These are phyloP conservation scores for Raphanus raphanistrum DNA, from an alignment of 345 rosid genomes.

Conservation along the genomic window DNA sequence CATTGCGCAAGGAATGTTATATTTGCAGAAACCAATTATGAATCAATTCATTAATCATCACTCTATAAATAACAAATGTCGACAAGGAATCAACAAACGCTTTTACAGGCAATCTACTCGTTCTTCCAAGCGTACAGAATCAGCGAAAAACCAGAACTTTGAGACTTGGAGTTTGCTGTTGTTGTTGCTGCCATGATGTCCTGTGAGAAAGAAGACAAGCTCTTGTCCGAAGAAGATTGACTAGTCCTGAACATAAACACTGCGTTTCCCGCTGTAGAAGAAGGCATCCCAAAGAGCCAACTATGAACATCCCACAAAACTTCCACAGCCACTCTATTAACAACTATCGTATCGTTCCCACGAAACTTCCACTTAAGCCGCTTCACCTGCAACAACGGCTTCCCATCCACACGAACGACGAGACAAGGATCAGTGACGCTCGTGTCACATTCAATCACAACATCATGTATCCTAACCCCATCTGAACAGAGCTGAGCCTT, in stretches of 20 bases:
- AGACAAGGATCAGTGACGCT: slow-evolving; percentile 69
- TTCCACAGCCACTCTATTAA: slow-evolving; percentile 81
- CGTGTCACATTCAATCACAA: slow-evolving; percentile 78
- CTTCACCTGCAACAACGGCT: slow-evolving; percentile 75
- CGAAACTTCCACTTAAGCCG: slow-evolving; percentile 92
- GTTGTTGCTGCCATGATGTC: slow-evolving; percentile 25
- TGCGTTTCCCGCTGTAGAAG: slow-evolving; percentile 61
- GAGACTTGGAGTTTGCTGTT: slow-evolving; percentile 53
- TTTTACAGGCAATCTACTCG: slow-evolving; percentile 43
- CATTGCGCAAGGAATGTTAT: neutral
- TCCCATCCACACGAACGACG: slow-evolving; percentile 71
- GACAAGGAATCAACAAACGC: slow-evolving; percentile 37
- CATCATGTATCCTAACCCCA: slow-evolving; percentile 63
- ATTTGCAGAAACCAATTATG: slow-evolving; percentile 17
- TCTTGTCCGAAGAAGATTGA: slow-evolving; percentile 48
- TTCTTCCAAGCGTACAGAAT: slow-evolving; percentile 68
- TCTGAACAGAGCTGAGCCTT: slow-evolving; percentile 67
- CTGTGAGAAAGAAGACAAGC: slow-evolving; percentile 53
- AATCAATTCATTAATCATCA: slow-evolving; percentile 32
- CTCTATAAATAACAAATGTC: slow-evolving; percentile 29
- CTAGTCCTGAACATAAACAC: slow-evolving; percentile 90
- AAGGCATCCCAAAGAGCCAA: slow-evolving; percentile 84
- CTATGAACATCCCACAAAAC: slow-evolving; percentile 94
- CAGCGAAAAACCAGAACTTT: slow-evolving; percentile 71
- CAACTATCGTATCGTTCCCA: slow-evolving; percentile 78